Percentiles rank a stretch among this genome's conserved stretches.
phyloP scores from a whole-genome alignment of 108 stramenopile genomes.

The Chaetoceros tenuissimus region DNA sequence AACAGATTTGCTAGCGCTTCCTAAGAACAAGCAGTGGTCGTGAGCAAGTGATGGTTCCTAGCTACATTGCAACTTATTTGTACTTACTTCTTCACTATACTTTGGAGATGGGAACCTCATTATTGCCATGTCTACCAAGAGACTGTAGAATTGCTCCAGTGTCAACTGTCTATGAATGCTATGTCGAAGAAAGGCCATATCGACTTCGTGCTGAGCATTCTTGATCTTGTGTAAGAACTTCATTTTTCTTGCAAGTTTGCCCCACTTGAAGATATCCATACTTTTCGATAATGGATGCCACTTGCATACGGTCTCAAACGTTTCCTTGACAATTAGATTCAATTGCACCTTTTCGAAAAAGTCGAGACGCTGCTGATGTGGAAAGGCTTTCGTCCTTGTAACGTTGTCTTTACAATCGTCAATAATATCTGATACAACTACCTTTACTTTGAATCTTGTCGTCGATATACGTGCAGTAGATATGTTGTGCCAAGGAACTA shows the following conservation, averaged over 20 bases:
- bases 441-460: constrained; percentile 22
- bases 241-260: constrained; percentile 41
- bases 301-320: constrained; percentile 27
- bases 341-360: constrained; percentile 34
- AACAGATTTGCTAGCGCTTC: constrained; percentile 4
- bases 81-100: background rate
- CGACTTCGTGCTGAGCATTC: constrained; percentile 32
- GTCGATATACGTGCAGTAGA: constrained; percentile 5
- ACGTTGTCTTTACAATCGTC: constrained; percentile 20
- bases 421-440: constrained; percentile 15
- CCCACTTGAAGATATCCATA: constrained; percentile 46
- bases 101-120: constrained; percentile 20
- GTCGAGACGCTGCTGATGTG: constrained; percentile 34
- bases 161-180: constrained; percentile 28
- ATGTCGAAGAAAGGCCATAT: constrained; percentile 27
- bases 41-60: no score
- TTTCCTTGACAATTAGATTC: constrained; percentile 20
- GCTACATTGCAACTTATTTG: no score
- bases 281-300: constrained; percentile 33
- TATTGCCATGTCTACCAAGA: constrained; percentile 30
- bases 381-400: constrained; percentile 2
- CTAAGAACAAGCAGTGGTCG: background rate
- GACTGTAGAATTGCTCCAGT: constrained; percentile 14
- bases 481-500: constrained; percentile 23
- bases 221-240: constrained; percentile 32